Evolutionary conservation across 202 grass and related monocot genomes (phyloP), one percentile per base, ranked within the genome.

Genomic region (Bolboschoenoplectus hybrid): DNA sequence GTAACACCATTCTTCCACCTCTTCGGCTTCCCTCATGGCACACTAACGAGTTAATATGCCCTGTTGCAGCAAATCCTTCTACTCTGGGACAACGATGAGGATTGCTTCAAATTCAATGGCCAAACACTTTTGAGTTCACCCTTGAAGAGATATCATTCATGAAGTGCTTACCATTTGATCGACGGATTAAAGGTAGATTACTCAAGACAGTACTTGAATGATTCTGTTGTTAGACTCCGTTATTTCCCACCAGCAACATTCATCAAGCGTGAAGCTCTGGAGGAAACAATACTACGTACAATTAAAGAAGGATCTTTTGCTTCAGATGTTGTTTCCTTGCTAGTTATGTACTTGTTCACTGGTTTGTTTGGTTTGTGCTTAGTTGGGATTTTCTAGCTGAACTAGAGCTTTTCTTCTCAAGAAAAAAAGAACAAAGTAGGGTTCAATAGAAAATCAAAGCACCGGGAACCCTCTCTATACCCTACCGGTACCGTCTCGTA

Each of bases 101-200:
- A 64, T 5, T 64, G 62, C 62, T 34, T 64, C 20, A 64, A 64
- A 64, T 64, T 64, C 20, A 35, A 64, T 1, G 26, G 26, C 26
- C 26, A 64, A 3, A 57, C 26, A 26, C 26, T 7, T 3, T 57
- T 1, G 8, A 64, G 7, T 64, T 9, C 62, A 32, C 62, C 12
- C 13, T 26, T 4, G 62, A 64, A 11, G 62, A 64, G 62, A 65
- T 65, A 35, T 65, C 63, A 9, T 65, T 32, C 19, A 65, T 65
- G 63, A 65, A 11, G 63, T 65, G 63, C 63, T 65, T 65, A 65
- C 63, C 63, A 9, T 65, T 65, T 65, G 63, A 65, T 26, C 26
- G 26, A 26, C 36, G 63, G 63, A 65, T 65, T 3, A 10, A 0
- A 3, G 20, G 63, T 65, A 7, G 63, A 65, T 36, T 65, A 65